phyloP scores from a whole-genome alignment of 495 filamentous ascomycete genomes.

The Xylaria venustula region DNA sequence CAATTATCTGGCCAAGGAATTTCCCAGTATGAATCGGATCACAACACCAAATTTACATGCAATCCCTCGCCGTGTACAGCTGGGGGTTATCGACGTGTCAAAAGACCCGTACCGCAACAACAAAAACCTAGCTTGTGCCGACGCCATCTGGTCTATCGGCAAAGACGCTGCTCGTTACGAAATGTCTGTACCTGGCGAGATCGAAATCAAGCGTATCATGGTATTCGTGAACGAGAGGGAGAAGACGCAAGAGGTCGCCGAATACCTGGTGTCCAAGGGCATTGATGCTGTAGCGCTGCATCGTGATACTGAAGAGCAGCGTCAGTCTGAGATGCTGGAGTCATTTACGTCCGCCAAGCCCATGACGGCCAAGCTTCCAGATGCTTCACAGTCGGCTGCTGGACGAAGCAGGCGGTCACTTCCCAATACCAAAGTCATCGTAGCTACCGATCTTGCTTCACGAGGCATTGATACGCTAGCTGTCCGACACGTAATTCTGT shows the following conservation, averaged over 20 bases:
- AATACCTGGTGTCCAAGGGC: conserved; percentile 78
- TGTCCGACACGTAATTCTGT: conserved; percentile 85
- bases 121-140: conserved; percentile 86
- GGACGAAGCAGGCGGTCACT: conserved; percentile 31
- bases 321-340: conserved; percentile 70
- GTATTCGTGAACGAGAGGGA: conserved; percentile 99
- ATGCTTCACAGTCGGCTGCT: conserved; percentile 8
- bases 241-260: conserved; percentile 73
- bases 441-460: conserved; percentile 89
- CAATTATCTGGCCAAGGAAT: conserved; percentile 71
- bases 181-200: conserved; percentile 35
- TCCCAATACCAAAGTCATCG: conserved; percentile 81
- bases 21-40: conserved; percentile 78
- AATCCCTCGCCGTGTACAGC: conserved; percentile 89
- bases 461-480: conserved; percentile 93
- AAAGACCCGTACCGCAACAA: conserved; percentile 89
- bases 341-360: conserved; percentile 66
- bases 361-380: conserved; percentile 29
- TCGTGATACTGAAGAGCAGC: conserved; percentile 71
- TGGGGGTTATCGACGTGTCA: conserved; percentile 88
- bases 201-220: conserved; percentile 79
- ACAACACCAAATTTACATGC: conserved; percentile 94
- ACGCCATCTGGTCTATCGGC: conserved; percentile 90
- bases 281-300: conserved; percentile 83
- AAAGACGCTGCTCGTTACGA: conserved; percentile 65